Evolutionary conservation across 768 basidiomycete species (phyloP).

Genomic region (Rhizopogon vinicolor): DNA sequence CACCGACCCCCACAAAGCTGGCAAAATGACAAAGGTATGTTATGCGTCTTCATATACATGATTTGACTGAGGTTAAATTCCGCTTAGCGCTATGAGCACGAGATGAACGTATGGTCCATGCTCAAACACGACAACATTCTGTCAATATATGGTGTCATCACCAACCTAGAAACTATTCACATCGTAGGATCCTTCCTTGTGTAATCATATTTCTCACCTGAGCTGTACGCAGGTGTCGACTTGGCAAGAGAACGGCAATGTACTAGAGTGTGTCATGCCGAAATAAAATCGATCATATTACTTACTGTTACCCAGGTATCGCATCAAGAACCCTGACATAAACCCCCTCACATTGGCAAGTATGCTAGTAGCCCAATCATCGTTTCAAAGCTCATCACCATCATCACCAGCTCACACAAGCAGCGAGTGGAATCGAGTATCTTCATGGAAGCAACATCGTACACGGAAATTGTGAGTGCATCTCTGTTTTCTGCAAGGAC

Average conservation of each 20-base stretch:
- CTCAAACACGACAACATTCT: slow-evolving; percentile 42
- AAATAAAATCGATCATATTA: not conserved
- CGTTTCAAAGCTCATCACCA: not conserved
- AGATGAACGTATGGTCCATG: slow-evolving; percentile 50
- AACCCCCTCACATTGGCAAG: slow-evolving; percentile 42
- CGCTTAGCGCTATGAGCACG: slow-evolving; percentile 49
- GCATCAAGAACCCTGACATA: slow-evolving; percentile 27
- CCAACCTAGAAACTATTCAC: slow-evolving; percentile 47
- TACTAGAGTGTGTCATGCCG: slow-evolving; percentile 37
- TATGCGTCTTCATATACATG: not conserved
- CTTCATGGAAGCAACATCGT: slow-evolving; percentile 48
- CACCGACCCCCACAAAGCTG: slow-evolving; percentile 34
- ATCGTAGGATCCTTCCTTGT: slow-evolving; percentile 30
- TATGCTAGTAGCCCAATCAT: not conserved
- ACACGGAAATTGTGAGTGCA: slow-evolving; percentile 56
- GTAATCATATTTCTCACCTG: not conserved
- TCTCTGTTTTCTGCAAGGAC: not conserved
- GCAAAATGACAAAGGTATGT: slow-evolving; percentile 33
- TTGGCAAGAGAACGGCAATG: slow-evolving; percentile 58
- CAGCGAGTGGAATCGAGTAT: slow-evolving; percentile 54
- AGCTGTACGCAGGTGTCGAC: slow-evolving; percentile 44
- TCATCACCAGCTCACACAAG: slow-evolving; percentile 40
- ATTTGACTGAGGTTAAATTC: not conserved
- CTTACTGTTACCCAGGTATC: slow-evolving; percentile 31
- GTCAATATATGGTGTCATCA: slow-evolving; percentile 53